These are phyloP conservation scores for Penicillium sp. DNA, from an alignment of 2,329 filamentous ascomycete genomes.

Conservation along the genomic window DNA sequence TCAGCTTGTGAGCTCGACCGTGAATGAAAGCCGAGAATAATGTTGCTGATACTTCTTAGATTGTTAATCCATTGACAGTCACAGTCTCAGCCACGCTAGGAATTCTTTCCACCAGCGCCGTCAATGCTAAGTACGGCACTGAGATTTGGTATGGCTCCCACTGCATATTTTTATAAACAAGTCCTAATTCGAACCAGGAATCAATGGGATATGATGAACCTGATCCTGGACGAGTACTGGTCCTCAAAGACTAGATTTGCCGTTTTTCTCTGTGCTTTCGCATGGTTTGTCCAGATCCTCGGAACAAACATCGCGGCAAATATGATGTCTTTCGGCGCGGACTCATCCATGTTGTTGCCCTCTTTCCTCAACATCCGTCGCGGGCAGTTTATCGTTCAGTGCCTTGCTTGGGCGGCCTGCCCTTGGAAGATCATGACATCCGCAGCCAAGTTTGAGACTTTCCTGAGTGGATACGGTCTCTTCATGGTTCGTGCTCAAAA, in stretches of 20 bases:
- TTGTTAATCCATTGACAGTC: slow-evolving; percentile 1
- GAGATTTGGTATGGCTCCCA: background rate
- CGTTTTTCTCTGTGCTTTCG: slow-evolving; percentile 1
- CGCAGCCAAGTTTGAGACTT: slow-evolving; percentile 1
- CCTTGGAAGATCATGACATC: slow-evolving; percentile 3
- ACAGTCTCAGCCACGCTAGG: slow-evolving; percentile 1
- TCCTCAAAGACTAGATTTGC: slow-evolving; percentile 1
- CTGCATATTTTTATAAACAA: too few relatives aligned
- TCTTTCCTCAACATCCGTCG: slow-evolving; percentile 1
- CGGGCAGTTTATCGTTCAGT: background rate
- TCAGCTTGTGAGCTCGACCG: background rate
- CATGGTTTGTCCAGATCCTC: slow-evolving; percentile 5
- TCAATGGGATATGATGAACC: slow-evolving; percentile 6
- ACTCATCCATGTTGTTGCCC: slow-evolving; percentile 2
- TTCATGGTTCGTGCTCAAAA: background rate
- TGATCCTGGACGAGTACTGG: slow-evolving; percentile 4
- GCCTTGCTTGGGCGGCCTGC: slow-evolving; percentile 1
- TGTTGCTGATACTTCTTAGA: background rate
- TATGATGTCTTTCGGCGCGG: slow-evolving; percentile 5
- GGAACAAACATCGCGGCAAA: slow-evolving; percentile 5
- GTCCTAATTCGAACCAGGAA: background rate
- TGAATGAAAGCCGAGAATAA: background rate
- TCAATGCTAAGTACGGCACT: slow-evolving; percentile 1
- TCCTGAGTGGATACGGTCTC: slow-evolving; percentile 2
- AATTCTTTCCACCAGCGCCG: slow-evolving; percentile 4